Evolutionary conservation across 495 filamentous ascomycete species (phyloP), one percentile per base, ranked within the genome.

Genomic region (Jackrogersella minutella): DNA sequence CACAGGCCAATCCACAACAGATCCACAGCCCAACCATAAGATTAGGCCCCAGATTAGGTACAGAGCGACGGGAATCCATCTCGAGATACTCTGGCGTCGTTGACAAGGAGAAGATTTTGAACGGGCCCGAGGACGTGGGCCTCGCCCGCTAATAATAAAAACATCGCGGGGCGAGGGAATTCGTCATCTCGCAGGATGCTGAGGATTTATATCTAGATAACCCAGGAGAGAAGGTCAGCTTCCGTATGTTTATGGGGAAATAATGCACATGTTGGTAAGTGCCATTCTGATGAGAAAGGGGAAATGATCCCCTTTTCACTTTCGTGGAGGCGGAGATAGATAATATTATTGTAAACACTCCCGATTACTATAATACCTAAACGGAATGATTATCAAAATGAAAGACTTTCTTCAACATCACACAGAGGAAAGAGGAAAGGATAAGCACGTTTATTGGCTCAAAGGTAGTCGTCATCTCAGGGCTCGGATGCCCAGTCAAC

Each of bases 1-100:
- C 31, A 10, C 55, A 55, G 5, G 76, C 64, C 22, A 47, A 28
- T 22, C 21, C 26, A 47, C 43, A 26, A 28, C 43, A 47, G 28
- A 28, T 13, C 43, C 43, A 47, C 11, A 47, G 8, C 14, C 43
- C 43, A 47, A 28, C 43, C 21, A 26, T 47, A 9, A 47, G 43
- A 21, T 47, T 47, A 5, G 43, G 43, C 22, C 43, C 43, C 43
- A 47, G 17, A 28, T 47, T 47, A n/a, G 43, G 43, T 47, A 47
- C 43, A 47, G 26, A 21, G 13, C 22, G 22, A 47, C 13, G 10
- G 22, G 43, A 1, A 47, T 47, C 43, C 43, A 47, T 47, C 21
- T 47, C 43, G 43, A 47, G 24, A 28, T 22, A 28, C 43, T 14
- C 9, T 4, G 43, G 26, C 28, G 13, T 28, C 22, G 24, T 47